A percentile compares a stretch with the other conserved stretches of the same genome.
Conservation (phyloP, 2,329 filamentous ascomycete species). For the Raffaelea albimanens region DNA sequence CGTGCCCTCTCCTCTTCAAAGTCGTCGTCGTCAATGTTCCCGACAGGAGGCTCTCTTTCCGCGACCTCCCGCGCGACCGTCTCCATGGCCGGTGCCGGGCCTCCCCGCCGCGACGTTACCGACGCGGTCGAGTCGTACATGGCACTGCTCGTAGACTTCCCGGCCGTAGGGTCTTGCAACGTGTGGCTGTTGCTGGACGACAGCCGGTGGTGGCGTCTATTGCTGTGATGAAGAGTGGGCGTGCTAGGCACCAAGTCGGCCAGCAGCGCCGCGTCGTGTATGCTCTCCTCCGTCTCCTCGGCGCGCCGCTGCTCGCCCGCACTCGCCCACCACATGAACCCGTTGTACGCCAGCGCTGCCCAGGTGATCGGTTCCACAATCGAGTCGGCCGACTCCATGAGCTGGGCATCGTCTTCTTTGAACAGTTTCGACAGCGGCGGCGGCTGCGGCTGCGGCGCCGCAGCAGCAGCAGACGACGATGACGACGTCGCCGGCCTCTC, state of each 20-base stretch:
- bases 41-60: background rate
- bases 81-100: conserved; percentile 15
- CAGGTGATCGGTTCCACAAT: conserved; percentile 56
- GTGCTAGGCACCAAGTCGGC: conserved; percentile 33
- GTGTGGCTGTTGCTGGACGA: background rate
- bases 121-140: conserved; percentile 36
- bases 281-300: conserved; percentile 49
- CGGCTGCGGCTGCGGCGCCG: background rate
- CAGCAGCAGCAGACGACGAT: background rate
- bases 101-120: conserved; percentile 28
- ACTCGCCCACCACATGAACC: conserved; percentile 87
- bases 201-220: background rate
- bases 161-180: background rate
- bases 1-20: conserved; percentile 36
- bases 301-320: conserved; percentile 62
- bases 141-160: conserved; percentile 15
- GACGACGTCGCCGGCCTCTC: background rate
- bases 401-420: conserved; percentile 23
- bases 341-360: conserved; percentile 68
- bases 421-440: background rate
- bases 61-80: background rate
- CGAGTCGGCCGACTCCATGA: conserved; percentile 40
- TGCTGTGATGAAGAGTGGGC: conserved; percentile 11
- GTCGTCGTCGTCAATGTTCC: conserved; percentile 14
- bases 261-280: conserved; percentile 45